Evolutionary conservation across 2,329 filamentous ascomycete genomes (phyloP), one percentile per base, ranked within the genome.

Genomic region (Botrytis hyacinthi): DNA sequence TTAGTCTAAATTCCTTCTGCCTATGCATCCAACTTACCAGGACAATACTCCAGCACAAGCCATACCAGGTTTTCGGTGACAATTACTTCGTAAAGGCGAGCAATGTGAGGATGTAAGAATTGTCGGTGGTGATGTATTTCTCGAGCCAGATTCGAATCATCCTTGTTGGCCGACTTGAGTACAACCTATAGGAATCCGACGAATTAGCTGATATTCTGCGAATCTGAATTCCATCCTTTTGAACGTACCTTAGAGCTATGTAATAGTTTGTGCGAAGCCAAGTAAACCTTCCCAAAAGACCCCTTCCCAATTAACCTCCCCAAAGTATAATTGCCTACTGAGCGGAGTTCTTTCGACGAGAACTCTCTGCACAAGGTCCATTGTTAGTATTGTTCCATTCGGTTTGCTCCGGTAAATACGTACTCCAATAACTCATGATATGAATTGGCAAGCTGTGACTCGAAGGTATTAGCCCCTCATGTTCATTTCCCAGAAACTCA

Each of bases 81-180:
- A 79, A 99, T 97, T 74, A 99, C 95, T 85, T 99, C 96, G 85
- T 99, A 98, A 35, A 99, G 86, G 69, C 96, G 90, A 63, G 96
- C 95, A 79, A 99, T 99, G 84, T 99, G 96, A 35, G 96, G 96
- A 81, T 99, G 96, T 77, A 97, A 88, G 83, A 99, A 98, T 83
- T 99, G 96, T 78, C 96, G 93, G 82, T 99, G 96, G 82, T 99
- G 96, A 83, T 99, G 96, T 79, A 99, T 99, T 83, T 99, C 96
- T 78, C 96, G 92, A 26, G 95, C 95, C 67, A 99, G 91, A 82
- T 99, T 99, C 72, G 93, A 90, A 83, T 99, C 96, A 81, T 95
- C 92, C 83, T 97, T 98, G 82, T 96, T 95, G 76, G 96, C 96
- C 75, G 95, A 98, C 84, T 99, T 99, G 84, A 99, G 93, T 51